Evolutionary conservation across 768 basidiomycete genomes (phyloP).

Genomic region (Porpolomopsis calyptriformis): DNA sequence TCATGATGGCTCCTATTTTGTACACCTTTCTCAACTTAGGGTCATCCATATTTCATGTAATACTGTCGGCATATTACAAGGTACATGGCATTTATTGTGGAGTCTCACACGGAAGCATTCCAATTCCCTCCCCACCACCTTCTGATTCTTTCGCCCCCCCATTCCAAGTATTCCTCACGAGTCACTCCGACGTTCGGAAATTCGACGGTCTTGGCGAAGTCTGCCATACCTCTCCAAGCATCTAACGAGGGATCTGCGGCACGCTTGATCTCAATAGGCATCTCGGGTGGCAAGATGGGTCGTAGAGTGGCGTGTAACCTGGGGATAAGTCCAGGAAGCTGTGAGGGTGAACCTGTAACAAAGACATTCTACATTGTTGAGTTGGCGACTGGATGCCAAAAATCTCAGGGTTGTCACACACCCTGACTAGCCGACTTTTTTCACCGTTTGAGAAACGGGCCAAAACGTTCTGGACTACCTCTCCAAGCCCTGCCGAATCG

Average conservation of each 20-base stretch:
- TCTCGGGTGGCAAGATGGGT: slow-evolving; percentile 77
- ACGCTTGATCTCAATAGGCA: slow-evolving; percentile 50
- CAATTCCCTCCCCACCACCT: slow-evolving; percentile 92
- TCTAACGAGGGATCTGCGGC: slow-evolving; percentile 63
- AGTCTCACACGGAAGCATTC: slow-evolving; percentile 35
- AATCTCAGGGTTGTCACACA: slow-evolving; percentile 20
- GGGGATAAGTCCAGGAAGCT: slow-evolving; percentile 55
- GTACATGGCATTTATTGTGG: neutral
- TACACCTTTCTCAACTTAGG: no score
- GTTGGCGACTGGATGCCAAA: neutral
- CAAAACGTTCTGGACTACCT: slow-evolving; percentile 79
- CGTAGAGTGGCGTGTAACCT: slow-evolving; percentile 68
- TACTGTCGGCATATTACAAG: neutral
- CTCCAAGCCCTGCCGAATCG: slow-evolving; percentile 90
- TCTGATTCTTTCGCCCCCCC: slow-evolving; percentile 78
- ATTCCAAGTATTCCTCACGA: slow-evolving; percentile 78
- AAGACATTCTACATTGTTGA: slow-evolving; percentile 60
- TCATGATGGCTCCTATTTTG: slow-evolving; percentile 5
- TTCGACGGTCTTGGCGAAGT: slow-evolving; percentile 47
- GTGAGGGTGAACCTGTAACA: slow-evolving; percentile 75
- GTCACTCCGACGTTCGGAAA: slow-evolving; percentile 53
- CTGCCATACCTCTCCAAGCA: slow-evolving; percentile 91
- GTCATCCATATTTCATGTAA: neutral
- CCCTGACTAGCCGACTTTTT: slow-evolving; percentile 66
- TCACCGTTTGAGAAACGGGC: slow-evolving; percentile 58